phyloP scores from a whole-genome alignment of 306 rosid genomes.

The Mucuna pruriens region DNA sequence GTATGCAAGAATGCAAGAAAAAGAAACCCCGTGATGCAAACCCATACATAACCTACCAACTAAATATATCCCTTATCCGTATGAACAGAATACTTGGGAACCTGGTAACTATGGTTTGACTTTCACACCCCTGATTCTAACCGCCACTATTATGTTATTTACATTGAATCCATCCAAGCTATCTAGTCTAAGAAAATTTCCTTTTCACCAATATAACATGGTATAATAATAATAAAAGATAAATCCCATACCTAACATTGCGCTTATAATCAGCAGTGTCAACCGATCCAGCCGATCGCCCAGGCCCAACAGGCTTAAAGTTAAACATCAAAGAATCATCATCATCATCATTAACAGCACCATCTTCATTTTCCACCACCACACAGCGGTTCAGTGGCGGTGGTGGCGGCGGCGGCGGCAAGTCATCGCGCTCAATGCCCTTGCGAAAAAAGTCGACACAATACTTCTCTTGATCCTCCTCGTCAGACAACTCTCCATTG shows the following conservation, averaged over 20 bases:
- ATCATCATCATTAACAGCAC: constrained; percentile 24
- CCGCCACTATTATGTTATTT: background rate
- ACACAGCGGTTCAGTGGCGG: constrained; percentile 34
- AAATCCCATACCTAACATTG: constrained; percentile 66
- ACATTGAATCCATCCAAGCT: background rate
- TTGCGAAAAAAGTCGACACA: constrained; percentile 89
- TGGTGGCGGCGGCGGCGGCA: constrained; percentile 14
- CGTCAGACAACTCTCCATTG: constrained; percentile 85
- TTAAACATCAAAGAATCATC: constrained; percentile 56
- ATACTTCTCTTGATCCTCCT: constrained; percentile 89
- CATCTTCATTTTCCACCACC: constrained; percentile 45
- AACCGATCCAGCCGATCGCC: constrained; percentile 39
- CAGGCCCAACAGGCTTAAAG: constrained; percentile 53
- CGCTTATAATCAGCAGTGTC: constrained; percentile 77
- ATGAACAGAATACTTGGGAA: background rate
- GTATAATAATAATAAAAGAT: background rate
- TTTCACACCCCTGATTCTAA: background rate
- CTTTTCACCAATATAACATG: background rate
- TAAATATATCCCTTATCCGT: background rate
- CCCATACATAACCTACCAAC: background rate
- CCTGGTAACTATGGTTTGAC: background rate
- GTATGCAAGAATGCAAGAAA: background rate
- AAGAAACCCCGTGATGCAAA: background rate
- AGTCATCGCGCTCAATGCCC: constrained; percentile 66
- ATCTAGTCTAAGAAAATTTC: background rate